Evolutionary conservation across 2,329 filamentous ascomycete species (phyloP).

Genomic region (Raffaelea arxii): DNA sequence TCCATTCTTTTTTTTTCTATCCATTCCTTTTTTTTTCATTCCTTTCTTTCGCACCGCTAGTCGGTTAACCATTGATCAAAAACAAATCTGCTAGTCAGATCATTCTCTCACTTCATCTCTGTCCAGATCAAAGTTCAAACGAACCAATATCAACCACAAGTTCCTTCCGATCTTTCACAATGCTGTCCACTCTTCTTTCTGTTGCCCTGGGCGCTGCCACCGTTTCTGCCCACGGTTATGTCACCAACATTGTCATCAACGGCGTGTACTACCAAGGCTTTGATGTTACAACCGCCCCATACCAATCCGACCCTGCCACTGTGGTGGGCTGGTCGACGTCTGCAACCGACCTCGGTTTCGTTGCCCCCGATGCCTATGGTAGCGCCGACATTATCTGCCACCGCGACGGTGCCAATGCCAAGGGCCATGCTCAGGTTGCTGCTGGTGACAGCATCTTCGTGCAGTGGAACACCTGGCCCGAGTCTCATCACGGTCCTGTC

Average conservation of each 20-base stretch:
- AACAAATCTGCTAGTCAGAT: background rate
- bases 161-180: background rate
- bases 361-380: constrained; percentile 29
- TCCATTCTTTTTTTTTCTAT: constrained; percentile 5
- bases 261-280: constrained; percentile 37
- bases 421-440: constrained; percentile 24
- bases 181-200: constrained; percentile 4
- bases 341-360: constrained; percentile 40
- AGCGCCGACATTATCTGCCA: constrained; percentile 37
- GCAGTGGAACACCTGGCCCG: constrained; percentile 32
- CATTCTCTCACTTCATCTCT: background rate
- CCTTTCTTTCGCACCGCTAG: background rate
- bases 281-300: constrained; percentile 26
- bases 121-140: background rate
- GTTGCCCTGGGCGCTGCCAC: constrained; percentile 45
- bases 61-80: background rate
- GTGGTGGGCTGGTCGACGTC: constrained; percentile 30
- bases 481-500: constrained; percentile 41
- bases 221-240: constrained; percentile 21
- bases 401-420: constrained; percentile 26
- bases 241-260: constrained; percentile 50
- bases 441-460: constrained; percentile 31
- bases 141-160: background rate
- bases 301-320: constrained; percentile 24
- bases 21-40: background rate